A percentile compares a stretch with the other conserved stretches of the same genome.
These are phyloP conservation scores for Trichomonascaceae sp. DNA, from an alignment of 1,139 yeast species.

Conservation along the genomic window DNA sequence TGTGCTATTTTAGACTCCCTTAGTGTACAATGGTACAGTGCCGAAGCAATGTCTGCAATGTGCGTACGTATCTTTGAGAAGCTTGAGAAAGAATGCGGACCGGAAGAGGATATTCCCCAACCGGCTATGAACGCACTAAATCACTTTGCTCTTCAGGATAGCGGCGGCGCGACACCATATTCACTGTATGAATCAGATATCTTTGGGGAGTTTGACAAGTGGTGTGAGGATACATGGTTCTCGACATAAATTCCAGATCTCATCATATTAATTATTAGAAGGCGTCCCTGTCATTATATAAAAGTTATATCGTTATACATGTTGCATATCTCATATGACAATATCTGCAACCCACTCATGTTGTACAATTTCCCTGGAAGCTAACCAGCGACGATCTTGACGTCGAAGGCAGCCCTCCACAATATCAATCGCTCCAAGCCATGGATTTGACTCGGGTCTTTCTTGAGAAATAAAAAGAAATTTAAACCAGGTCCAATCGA, in stretches of 20 bases:
- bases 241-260: slow-evolving; percentile 8
- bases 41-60: slow-evolving; percentile 28
- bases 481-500: slow-evolving; percentile 82
- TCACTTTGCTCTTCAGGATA: neutral
- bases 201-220: slow-evolving; percentile 23
- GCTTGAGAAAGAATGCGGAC: slow-evolving; percentile 20
- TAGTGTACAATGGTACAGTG: slow-evolving; percentile 27
- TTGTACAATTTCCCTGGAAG: slow-evolving; percentile 34
- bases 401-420: slow-evolving; percentile 51
- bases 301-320: neutral
- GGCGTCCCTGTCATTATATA: neutral
- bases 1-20: slow-evolving; percentile 20
- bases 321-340: neutral
- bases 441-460: slow-evolving; percentile 15
- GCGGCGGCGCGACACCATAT: neutral
- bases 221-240: slow-evolving; percentile 20
- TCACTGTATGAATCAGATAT: slow-evolving; percentile 19
- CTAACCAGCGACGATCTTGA: slow-evolving; percentile 44
- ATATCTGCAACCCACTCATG: slow-evolving; percentile 31
- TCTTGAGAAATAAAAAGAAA: slow-evolving; percentile 21
- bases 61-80: slow-evolving; percentile 24
- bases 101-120: neutral
- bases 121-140: neutral
- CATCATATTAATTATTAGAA: neutral
- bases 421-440: slow-evolving; percentile 44